Conservation (phyloP, 2,329 filamentous ascomycete species). For the Colletotrichum caudatum region DNA sequence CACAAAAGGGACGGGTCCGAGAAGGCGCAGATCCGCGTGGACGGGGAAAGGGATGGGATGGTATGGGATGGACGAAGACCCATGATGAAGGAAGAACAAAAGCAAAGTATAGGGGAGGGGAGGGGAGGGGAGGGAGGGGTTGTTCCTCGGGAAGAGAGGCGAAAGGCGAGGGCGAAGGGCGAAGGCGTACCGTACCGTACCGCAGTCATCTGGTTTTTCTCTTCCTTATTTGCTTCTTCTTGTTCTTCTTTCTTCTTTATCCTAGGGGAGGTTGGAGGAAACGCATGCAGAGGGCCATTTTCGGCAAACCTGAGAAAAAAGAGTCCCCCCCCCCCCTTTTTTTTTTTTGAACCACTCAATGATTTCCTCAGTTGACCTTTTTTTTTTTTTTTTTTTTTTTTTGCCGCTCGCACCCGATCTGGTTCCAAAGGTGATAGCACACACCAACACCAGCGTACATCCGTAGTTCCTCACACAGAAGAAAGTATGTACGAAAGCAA, state of each 20-base stretch:
- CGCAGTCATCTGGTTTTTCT: background rate
- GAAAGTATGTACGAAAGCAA: conserved; percentile 9
- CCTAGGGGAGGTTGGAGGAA: conserved; percentile 16
- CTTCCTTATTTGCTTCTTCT: background rate
- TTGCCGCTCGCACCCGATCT: conserved; percentile 19
- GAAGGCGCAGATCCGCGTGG: conserved; percentile 5
- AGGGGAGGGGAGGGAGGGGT: background rate
- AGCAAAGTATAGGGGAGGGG: conserved; percentile 9
- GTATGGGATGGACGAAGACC: background rate
- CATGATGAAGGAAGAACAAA: background rate
- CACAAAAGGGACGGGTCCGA: background rate
- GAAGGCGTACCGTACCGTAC: background rate
- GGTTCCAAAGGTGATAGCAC: background rate
- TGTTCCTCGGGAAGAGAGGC: background rate
- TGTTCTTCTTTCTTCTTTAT: background rate
- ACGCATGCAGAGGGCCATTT: conserved; percentile 29
- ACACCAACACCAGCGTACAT: conserved; percentile 4
- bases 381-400: conserved; percentile 6
- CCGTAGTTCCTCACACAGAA: conserved; percentile 16
- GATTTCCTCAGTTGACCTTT: conserved; percentile 25
- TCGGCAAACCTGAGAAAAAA: conserved; percentile 5
- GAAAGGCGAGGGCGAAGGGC: background rate
- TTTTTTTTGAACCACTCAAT: conserved; percentile 7
- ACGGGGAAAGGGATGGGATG: background rate
- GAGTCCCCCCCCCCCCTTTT: background rate